phyloP scores from a whole-genome alignment of 768 basidiomycete genomes.

The Lactarius indigo region DNA sequence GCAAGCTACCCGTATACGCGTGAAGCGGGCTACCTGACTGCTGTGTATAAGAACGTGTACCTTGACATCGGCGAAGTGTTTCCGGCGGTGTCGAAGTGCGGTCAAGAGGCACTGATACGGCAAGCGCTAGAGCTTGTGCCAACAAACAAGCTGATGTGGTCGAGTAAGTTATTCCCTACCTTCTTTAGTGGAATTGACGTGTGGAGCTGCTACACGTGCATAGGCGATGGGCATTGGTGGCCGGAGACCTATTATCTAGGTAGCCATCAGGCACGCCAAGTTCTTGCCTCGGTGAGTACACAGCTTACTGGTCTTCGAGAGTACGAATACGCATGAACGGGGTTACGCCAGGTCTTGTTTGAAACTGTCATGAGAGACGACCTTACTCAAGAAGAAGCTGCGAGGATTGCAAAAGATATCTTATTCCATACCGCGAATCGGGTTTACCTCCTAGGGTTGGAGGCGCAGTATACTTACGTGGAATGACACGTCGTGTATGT shows the following conservation, averaged over 20 bases:
- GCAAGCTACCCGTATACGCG: slow-evolving; percentile 75
- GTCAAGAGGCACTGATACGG: slow-evolving; percentile 55
- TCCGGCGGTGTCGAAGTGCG: slow-evolving; percentile 58
- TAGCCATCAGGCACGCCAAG: slow-evolving; percentile 57
- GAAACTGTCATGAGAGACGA: slow-evolving; percentile 47
- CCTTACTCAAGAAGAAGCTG: slow-evolving; percentile 52
- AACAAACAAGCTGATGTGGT: slow-evolving; percentile 80
- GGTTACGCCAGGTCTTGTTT: slow-evolving; percentile 47
- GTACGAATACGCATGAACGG: background rate
- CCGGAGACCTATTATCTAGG: slow-evolving; percentile 76
- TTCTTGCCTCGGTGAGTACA: slow-evolving; percentile 50
- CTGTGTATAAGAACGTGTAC: slow-evolving; percentile 70
- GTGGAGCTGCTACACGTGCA: slow-evolving; percentile 9
- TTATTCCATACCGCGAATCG: slow-evolving; percentile 67
- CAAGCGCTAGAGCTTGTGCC: slow-evolving; percentile 70
- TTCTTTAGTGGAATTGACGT: background rate
- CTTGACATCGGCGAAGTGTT: slow-evolving; percentile 82
- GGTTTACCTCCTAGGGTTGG: slow-evolving; percentile 55
- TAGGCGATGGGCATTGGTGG: slow-evolving; percentile 70
- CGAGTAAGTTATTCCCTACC: slow-evolving; percentile 45
- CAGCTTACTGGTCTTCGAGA: background rate
- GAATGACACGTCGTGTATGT: background rate
- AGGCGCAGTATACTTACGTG: slow-evolving; percentile 25
- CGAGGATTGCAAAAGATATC: slow-evolving; percentile 48
- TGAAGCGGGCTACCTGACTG: slow-evolving; percentile 73